A percentile compares a stretch with the other conserved stretches of the same genome.
Conservation (phyloP, 345 rosid genomes). For the Physaria fendleri region DNA sequence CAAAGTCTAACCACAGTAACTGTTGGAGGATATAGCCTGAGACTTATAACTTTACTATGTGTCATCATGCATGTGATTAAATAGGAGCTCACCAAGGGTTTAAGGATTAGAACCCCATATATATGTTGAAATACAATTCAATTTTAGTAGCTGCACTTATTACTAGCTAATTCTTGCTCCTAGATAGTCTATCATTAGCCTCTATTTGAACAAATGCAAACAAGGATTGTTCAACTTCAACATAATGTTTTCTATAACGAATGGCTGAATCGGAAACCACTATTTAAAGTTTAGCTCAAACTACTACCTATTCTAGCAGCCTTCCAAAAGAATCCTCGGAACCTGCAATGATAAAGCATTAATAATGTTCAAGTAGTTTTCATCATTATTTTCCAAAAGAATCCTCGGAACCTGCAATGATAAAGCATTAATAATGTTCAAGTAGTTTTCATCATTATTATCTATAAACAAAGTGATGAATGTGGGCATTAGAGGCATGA, state of each 20-base stretch:
- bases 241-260: neutral
- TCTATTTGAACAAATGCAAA: neutral
- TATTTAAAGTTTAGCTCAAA: neutral
- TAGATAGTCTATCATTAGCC: neutral
- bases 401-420: constrained; percentile 71
- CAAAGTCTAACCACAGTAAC: neutral
- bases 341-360: constrained; percentile 37
- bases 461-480: neutral
- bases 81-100: neutral
- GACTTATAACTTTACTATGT: neutral
- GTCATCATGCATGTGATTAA: neutral
- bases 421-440: neutral
- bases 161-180: neutral
- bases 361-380: neutral
- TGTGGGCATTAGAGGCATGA: neutral
- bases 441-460: neutral
- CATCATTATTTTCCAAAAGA: constrained; percentile 99
- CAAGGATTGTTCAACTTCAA: neutral
- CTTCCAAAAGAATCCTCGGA: constrained; percentile 96
- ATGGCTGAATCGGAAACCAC: too few species aligned
- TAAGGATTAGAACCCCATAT: neutral
- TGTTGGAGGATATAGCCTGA: neutral
- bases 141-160: neutral
- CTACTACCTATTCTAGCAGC: constrained; percentile 96
- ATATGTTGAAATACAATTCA: neutral